Evolutionary conservation across 2,329 filamentous ascomycete genomes (phyloP).

Genomic region (Ascochyta fabae): DNA sequence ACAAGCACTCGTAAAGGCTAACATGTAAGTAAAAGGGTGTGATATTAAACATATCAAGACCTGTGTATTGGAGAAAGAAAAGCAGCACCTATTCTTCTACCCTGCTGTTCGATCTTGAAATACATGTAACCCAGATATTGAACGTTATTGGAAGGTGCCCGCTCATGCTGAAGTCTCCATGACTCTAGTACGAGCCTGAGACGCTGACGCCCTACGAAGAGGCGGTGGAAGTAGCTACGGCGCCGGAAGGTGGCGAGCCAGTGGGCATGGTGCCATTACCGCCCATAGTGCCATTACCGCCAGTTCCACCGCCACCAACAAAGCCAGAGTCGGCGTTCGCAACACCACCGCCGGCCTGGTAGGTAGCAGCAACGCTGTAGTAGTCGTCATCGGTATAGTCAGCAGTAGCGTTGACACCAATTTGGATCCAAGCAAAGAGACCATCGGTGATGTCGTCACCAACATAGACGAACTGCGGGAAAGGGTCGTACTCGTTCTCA

Average conservation of each 20-base stretch:
- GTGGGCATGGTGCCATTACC: conserved; percentile 22
- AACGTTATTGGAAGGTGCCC: too few species aligned
- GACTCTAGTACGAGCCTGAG: not conserved
- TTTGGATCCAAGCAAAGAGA: conserved; percentile 33
- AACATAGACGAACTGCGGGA: conserved; percentile 33
- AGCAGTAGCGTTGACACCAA: conserved; percentile 33
- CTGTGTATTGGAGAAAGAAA: too few species aligned
- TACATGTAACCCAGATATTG: too few species aligned
- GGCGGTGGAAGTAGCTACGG: conserved; percentile 7
- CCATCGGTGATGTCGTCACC: conserved; percentile 31
- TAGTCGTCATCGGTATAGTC: conserved; percentile 27
- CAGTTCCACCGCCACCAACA: conserved; percentile 6
- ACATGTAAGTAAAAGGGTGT: too few species aligned
- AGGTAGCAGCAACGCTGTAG: conserved; percentile 29
- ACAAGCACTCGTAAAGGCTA: too few species aligned
- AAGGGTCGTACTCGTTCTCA: conserved; percentile 32
- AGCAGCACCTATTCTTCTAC: too few species aligned
- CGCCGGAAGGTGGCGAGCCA: conserved; percentile 23
- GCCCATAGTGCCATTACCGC: conserved; percentile 7
- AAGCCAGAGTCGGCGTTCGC: conserved; percentile 16
- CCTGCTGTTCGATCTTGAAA: too few species aligned
- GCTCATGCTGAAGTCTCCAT: too few species aligned
- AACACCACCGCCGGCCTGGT: conserved; percentile 30
- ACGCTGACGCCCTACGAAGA: not conserved
- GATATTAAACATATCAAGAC: too few species aligned